Conservation (phyloP, 441 rosid species). For the Gossypium lobatum region DNA sequence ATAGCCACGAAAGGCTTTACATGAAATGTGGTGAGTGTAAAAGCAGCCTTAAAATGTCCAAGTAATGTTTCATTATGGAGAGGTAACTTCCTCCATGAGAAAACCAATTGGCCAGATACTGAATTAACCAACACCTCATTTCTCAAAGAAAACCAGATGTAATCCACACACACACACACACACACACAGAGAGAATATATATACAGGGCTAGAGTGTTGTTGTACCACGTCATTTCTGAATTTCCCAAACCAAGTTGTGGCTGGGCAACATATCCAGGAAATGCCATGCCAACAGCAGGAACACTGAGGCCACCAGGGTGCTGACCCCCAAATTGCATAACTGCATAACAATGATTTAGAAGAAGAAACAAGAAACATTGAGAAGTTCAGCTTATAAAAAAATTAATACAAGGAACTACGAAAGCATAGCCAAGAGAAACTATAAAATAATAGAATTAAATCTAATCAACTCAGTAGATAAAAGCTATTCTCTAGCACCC, state of each 20-base stretch:
- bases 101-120: neutral
- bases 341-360: slow-evolving; percentile 33
- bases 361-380: neutral
- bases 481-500: neutral
- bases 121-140: neutral
- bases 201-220: neutral
- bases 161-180: neutral
- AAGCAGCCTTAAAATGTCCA: neutral
- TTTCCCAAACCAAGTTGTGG: slow-evolving; percentile 82
- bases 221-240: slow-evolving; percentile 95
- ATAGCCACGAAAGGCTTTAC: neutral
- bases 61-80: neutral
- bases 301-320: slow-evolving; percentile 83
- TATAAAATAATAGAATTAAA: neutral
- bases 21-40: neutral
- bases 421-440: neutral
- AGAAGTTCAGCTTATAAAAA: neutral
- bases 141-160: neutral
- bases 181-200: neutral
- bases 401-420: neutral
- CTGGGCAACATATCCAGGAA: slow-evolving; percentile 92
- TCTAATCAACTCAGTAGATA: neutral
- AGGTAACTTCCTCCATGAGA: neutral
- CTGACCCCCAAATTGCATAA: slow-evolving; percentile 87
- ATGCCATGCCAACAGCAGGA: slow-evolving; percentile 95